A percentile compares a stretch with the other conserved stretches of the same genome.
phyloP scores from a whole-genome alignment of 2,329 filamentous ascomycete genomes.

The Diaporthe nobilis region DNA sequence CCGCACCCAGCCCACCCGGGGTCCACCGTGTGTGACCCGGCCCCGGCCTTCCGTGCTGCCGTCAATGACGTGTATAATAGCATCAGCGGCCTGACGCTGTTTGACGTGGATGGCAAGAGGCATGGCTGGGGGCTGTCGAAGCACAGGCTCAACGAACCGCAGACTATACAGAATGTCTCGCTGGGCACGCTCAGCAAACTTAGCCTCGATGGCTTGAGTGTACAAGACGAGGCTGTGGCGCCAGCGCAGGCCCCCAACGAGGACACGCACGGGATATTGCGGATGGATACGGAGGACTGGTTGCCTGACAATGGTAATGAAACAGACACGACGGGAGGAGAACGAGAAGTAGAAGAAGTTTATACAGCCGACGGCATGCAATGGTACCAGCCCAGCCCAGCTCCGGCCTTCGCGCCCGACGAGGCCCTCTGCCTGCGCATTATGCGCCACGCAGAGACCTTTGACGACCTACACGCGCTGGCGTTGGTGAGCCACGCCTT shows the following conservation, averaged over 20 bases:
- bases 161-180: constrained; percentile 47
- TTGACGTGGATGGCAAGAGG: constrained; percentile 62
- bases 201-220: not conserved
- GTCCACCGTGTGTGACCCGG: constrained; percentile 64
- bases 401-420: not conserved
- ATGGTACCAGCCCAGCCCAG: not conserved
- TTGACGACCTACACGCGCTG: constrained; percentile 59
- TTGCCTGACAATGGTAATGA: constrained; percentile 45
- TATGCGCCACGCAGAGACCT: constrained; percentile 55
- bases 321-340: not conserved
- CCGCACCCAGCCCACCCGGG: constrained; percentile 55
- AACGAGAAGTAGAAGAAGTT: not conserved
- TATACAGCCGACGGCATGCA: not conserved
- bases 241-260: not conserved
- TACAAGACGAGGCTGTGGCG: not conserved
- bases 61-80: constrained; percentile 67
- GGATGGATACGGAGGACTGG: not conserved
- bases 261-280: not conserved
- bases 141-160: constrained; percentile 53
- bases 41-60: constrained; percentile 60
- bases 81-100: constrained; percentile 62
- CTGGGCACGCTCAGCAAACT: constrained; percentile 36
- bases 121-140: constrained; percentile 66
- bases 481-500: constrained; percentile 60
- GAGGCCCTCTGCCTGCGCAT: constrained; percentile 58